These are phyloP conservation scores for Kwoniella europaea DNA, from an alignment of 768 basidiomycete genomes.

Conservation along the genomic window DNA sequence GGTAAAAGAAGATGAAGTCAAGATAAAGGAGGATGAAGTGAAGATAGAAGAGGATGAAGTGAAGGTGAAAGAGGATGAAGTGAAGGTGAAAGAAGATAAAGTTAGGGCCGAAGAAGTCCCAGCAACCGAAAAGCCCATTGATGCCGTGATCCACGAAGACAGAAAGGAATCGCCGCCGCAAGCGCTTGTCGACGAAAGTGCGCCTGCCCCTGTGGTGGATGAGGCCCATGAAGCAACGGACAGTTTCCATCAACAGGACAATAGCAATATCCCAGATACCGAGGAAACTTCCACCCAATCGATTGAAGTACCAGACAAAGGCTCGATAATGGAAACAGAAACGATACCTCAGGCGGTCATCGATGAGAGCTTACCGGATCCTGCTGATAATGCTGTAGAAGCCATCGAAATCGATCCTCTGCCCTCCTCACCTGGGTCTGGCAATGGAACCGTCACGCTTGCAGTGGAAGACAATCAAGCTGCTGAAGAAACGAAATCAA, in stretches of 20 bases:
- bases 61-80: not conserved
- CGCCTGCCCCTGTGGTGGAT: not conserved
- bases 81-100: too few relatives aligned
- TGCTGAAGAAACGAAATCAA: not conserved
- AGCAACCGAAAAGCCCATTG: not conserved
- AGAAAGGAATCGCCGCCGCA: not conserved
- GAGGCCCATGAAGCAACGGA: not conserved
- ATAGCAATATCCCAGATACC: too few relatives aligned
- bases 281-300: not conserved
- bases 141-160: not conserved
- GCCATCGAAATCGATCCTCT: not conserved
- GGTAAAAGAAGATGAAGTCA: slow-evolving; percentile 1
- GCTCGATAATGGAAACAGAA: not conserved
- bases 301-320: not conserved
- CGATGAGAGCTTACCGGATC: not conserved
- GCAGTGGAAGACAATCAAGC: too few relatives aligned
- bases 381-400: not conserved
- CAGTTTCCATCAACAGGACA: not conserved
- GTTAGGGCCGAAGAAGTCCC: not conserved
- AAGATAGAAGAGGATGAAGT: not conserved
- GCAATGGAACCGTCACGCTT: too few relatives aligned
- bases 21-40: not conserved
- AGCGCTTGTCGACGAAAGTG: not conserved
- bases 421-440: too few relatives aligned
- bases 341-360: not conserved